Evolutionary conservation across 495 filamentous ascomycete genomes (phyloP).

Genomic region (Coniosporium apollinis): DNA sequence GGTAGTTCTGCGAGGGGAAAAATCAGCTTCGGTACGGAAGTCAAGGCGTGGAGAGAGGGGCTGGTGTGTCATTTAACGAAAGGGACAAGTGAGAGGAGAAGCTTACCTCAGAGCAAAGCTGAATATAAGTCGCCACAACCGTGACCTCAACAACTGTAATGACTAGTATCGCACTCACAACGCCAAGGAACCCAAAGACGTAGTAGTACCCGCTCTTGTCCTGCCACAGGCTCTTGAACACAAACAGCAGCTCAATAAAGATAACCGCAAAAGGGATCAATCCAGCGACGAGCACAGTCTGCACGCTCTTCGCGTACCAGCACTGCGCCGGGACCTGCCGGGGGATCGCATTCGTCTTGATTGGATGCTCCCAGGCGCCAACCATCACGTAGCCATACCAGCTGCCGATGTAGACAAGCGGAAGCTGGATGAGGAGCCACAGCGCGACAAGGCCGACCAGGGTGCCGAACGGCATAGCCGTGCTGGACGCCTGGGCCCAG

Average conservation of each 20-base stretch:
- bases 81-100: not conserved
- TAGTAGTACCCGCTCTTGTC: constrained; percentile 94
- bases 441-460: constrained; percentile 59
- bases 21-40: too few relatives aligned
- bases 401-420: constrained; percentile 72
- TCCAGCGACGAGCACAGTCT: constrained; percentile 55
- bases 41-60: too few relatives aligned
- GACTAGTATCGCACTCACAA: constrained; percentile 57
- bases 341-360: constrained; percentile 57
- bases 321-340: constrained; percentile 64
- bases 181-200: constrained; percentile 76
- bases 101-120: constrained; percentile 59
- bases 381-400: constrained; percentile 59
- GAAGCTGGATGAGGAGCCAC: constrained; percentile 82
- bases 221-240: constrained; percentile 83
- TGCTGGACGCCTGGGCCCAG: constrained; percentile 84
- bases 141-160: constrained; percentile 78
- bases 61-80: too few relatives aligned
- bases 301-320: constrained; percentile 55
- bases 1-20: constrained; percentile 64
- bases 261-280: constrained; percentile 84
- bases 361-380: constrained; percentile 69
- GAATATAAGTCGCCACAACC: constrained; percentile 73
- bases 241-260: constrained; percentile 84
- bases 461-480: constrained; percentile 77